Base-by-base conservation (phyloP, 176 grass and related monocot genomes). In the Secale cereale region DNA sequence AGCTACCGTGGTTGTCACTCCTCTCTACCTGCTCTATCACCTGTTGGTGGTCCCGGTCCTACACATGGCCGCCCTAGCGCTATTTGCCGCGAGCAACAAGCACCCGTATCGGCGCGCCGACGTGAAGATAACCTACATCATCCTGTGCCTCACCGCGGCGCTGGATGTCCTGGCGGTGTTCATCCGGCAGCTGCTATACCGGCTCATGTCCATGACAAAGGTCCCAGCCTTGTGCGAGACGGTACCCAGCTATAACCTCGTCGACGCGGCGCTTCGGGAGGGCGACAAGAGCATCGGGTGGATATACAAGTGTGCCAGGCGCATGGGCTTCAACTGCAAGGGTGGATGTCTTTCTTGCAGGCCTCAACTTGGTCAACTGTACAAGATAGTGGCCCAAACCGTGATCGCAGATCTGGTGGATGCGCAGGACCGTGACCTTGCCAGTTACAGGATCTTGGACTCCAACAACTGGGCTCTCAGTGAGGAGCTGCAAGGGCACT, bases 181-280 rank as follows among this genome's bases (percentile, higher is more conserved):
- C 10, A 3, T 56, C 64, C 7, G 20, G 0, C 0, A 52, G 43
- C 40, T 36, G 6, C 1, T 69, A 0, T 4, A 31, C 29, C 0
- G 0, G 36, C 6, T 26, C 0, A 25, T 84, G 82, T 26, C 0
- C 28, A 0, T 0, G 4, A 3, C 7, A 0, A 1, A 1, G 0
- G 7, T 65, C 0, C 8, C 59, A 1, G 4, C 39, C 0, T 1
- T 84, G 29, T 65, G 82, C 40, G 28, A 54, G 40, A 65, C 5
- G 2, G 12, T 84, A 0, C 7, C 82, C 2, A 2, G 30, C 20
- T 25, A 15, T 0, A 85, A 77, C 71, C 60, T 85, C 22, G 17
- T 77, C 0, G 3, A 11, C 19, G 10, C 19, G 6, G 82, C 5
- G 2, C 39, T 17, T 15, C 52, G 48, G 48, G 16, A 3, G 22